These are phyloP conservation scores for Vaccinium darrowii DNA, from an alignment of 148 eudicot genomes.

Conservation along the genomic window DNA sequence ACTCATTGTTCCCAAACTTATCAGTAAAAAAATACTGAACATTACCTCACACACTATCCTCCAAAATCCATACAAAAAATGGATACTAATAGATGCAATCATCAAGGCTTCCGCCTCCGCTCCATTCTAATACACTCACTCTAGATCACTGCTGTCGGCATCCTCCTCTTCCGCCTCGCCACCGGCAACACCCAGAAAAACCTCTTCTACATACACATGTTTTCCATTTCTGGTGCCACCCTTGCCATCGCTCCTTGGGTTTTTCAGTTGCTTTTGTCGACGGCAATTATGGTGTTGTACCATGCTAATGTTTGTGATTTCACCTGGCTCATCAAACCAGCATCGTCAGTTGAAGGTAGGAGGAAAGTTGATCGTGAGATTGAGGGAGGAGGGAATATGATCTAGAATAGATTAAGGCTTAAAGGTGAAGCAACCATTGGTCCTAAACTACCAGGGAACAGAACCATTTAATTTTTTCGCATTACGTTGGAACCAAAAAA, in stretches of 20 bases:
- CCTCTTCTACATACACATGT: neutral
- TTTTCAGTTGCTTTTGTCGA: neutral
- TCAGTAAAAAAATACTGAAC: neutral
- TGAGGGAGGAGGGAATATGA: neutral
- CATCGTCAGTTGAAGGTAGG: neutral
- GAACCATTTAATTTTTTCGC: neutral
- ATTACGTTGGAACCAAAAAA: neutral
- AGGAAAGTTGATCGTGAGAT: neutral
- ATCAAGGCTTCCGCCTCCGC: conserved; percentile 11
- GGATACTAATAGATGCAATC: neutral
- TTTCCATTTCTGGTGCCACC: conserved; percentile 7
- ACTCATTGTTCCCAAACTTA: neutral
- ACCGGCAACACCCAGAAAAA: conserved; percentile 13
- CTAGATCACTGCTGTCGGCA: conserved; percentile 9
- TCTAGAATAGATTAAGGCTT: neutral
- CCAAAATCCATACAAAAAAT: neutral
- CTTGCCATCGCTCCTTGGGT: conserved; percentile 18
- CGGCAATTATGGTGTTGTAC: neutral
- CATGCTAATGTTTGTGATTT: neutral
- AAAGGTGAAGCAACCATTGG: neutral
- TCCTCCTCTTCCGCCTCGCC: conserved; percentile 18
- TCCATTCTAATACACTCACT: conserved; percentile 7
- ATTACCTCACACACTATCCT: neutral
- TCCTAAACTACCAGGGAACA: conserved; percentile 8
- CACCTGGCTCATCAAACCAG: neutral